Base-by-base conservation (phyloP, 148 eudicot species). In the Camellia granthamiana region DNA sequence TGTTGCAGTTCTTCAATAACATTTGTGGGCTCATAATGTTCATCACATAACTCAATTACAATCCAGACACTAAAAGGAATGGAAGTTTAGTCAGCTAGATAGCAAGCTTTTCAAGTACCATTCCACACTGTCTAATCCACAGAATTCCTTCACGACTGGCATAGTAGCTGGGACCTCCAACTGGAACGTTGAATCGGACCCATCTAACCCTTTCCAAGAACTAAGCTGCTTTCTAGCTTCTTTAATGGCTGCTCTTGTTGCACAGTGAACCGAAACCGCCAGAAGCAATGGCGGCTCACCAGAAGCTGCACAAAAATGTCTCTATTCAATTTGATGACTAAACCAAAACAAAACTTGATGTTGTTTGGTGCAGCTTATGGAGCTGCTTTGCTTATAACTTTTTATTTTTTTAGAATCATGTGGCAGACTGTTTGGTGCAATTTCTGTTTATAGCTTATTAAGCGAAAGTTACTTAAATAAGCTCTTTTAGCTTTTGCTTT, bases 261-360 rank as follows among this genome's bases (percentile, higher is more conserved):
- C 98, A 81, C 97, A 93, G 74, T 95, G 97, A 78, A 90, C 96
- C 10, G 98, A 89, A 65, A 85, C 89, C 66, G 98, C 98, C 82
- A 95, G 77, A 55, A 95, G 87, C 82, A 95, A 75, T 14, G 97
- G 98, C 19, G 97, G 97, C 82, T 95, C 98, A 21, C 98, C 98
- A 46, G 98, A 95, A 75, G 97, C 98, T 95, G 92, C 89, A 82
- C 51, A 16, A 59, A 56, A 72, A 51, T 18, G 18, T 16, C 58
- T 5, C 46, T 14, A 21, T 12, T 54, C 76, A 73, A 41, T 54
- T 16, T 23, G 30, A 43, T 18, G 14, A 54, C 76, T 62, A 30
- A 23, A 73, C 38, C 19, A 7, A 71, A 71, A 10, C 30, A 23
- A 64, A 61, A 64, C 14, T 21, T 30, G 38, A 1, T 30, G 38